Conservation (phyloP, 345 rosid species). For the Kernera saxatilis region DNA sequence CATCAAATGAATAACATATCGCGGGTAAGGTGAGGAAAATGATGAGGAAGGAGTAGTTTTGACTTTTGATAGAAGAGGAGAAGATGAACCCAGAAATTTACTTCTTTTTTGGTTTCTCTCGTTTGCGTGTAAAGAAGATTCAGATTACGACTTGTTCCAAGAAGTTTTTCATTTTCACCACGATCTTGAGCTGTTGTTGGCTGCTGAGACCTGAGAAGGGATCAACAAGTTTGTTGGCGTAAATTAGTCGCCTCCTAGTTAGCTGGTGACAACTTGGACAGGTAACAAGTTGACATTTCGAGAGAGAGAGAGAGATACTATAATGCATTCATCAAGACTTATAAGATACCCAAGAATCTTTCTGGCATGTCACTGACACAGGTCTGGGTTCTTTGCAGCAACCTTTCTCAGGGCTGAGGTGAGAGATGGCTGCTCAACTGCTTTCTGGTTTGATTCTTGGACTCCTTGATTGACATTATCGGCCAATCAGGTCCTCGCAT, state of each 20-base stretch:
- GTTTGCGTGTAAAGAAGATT: conserved; percentile 12
- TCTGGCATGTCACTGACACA: neutral
- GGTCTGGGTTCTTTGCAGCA: neutral
- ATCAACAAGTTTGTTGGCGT: conserved; percentile 16
- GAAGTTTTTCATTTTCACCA: neutral
- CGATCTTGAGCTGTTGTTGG: conserved; percentile 18
- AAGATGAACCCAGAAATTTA: neutral
- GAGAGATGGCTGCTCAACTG: neutral
- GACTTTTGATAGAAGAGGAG: conserved; percentile 12
- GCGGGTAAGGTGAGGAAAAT: neutral
- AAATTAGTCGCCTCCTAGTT: conserved; percentile 17
- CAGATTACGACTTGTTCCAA: conserved; percentile 16
- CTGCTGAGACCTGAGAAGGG: conserved; percentile 23
- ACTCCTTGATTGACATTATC: neutral
- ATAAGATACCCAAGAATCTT: neutral
- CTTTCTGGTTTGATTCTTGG: neutral
- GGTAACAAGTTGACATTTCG: conserved; percentile 17
- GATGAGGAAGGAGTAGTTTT: neutral
- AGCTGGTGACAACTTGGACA: conserved; percentile 12
- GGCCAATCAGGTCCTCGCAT: neutral
- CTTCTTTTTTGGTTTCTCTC: neutral
- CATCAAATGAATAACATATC: neutral
- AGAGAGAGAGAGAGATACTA: neutral
- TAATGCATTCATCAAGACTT: conserved; percentile 3
- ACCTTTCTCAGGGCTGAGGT: neutral